Base-by-base conservation (phyloP, 2,329 filamentous ascomycete genomes). In the Hypocreales sp. region DNA sequence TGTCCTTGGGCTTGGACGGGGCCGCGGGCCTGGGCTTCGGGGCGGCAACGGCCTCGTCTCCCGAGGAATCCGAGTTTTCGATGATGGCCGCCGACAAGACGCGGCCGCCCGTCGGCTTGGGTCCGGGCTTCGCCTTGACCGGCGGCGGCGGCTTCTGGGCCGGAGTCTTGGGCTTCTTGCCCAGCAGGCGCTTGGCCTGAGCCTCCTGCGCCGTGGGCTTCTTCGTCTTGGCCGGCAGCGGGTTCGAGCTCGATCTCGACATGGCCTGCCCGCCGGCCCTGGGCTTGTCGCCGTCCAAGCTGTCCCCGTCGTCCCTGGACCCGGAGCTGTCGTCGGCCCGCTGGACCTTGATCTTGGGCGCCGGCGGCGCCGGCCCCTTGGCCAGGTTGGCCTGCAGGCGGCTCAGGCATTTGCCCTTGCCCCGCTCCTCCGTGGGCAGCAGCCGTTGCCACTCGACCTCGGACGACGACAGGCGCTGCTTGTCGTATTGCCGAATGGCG, bases 361-460 rank as follows among this genome's bases (percentile, higher is more conserved):
- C 46, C n/a, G 58, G 44, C 18, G 47, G 50, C 11, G 55, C 45
- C n/a, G 58, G 53, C 3, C 60, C 61, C 42, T 64, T 67, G 26
- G 64, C 68, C 24, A 77, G 57, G 8, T 61, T 60, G 8, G 61
- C 65, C 37, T 76, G 71, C 7, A 77, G 50, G 38, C 65, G 70
- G 49, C 72, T 76, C 19, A 77, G 48, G 27, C 63, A 65, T 27
- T 65, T 72, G 28, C 71, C 71, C 34, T 53, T 54, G 28, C 67
- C 67, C 27, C 72, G 58, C 30, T 76, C 68, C 25, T 64, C 57
- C 35, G 56, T 58, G 5, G 65, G 61, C 8, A 75, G 50, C n/a
- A 77, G 50, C 35, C 56, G 62, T 40, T 77, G 65, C 72, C 72
- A 77, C 28, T 69, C 60, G 0, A 61, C 59, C 31, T 74, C 69